These are phyloP conservation scores for Phytophthora rubi DNA, from an alignment of 352 stramenopile species.

Conservation along the genomic window DNA sequence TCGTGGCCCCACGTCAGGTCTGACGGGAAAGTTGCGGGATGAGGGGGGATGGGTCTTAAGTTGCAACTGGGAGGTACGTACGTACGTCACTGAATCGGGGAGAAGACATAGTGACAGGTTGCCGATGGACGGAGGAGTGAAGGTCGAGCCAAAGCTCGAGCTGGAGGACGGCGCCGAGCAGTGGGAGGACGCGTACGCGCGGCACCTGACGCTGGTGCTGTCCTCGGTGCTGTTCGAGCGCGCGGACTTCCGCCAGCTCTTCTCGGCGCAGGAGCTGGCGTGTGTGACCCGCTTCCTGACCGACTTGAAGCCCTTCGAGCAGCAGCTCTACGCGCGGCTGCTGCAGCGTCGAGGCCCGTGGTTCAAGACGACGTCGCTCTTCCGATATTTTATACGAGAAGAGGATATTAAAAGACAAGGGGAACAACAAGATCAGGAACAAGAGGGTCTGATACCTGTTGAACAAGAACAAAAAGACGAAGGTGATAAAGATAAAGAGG, in stretches of 20 bases:
- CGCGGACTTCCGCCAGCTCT: slow-evolving; percentile 54
- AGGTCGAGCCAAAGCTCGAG: background rate
- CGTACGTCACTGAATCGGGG: background rate
- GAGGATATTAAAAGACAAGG: background rate
- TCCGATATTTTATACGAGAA: slow-evolving; percentile 54
- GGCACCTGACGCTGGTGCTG: slow-evolving; percentile 69
- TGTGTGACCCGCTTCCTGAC: slow-evolving; percentile 57
- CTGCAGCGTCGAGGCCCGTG: slow-evolving; percentile 81
- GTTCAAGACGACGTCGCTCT: slow-evolving; percentile 71
- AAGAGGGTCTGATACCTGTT: slow-evolving; percentile 1
- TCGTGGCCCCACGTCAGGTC: slow-evolving; percentile 13
- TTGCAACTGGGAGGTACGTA: background rate
- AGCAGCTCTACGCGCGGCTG: slow-evolving; percentile 78
- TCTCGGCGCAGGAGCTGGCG: slow-evolving; percentile 49
- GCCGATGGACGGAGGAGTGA: background rate
- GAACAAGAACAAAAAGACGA: background rate
- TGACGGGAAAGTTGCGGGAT: slow-evolving; percentile 13
- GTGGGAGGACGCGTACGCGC: slow-evolving; percentile 67
- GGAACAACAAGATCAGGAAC: background rate
- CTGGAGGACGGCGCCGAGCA: background rate
- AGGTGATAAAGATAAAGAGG: slow-evolving; percentile 15
- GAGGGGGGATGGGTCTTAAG: background rate
- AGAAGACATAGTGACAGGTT: background rate
- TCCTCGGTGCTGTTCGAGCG: slow-evolving; percentile 49
- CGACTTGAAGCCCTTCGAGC: slow-evolving; percentile 50